Conservation (phyloP, 169 alveolate species). For the Plasmodium sp. region DNA sequence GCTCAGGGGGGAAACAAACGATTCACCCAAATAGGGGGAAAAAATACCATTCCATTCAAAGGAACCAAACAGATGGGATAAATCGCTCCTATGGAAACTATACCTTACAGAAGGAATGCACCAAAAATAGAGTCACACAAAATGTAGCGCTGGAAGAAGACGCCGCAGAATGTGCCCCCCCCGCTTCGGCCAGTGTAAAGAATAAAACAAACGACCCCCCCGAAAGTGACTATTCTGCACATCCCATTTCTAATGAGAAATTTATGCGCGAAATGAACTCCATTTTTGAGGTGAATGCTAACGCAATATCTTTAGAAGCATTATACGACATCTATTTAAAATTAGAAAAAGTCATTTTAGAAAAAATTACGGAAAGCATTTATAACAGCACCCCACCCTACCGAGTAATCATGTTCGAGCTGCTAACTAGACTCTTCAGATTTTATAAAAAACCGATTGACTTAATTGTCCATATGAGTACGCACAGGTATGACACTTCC, state of each 20-base stretch:
- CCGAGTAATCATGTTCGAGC: constrained; percentile 83
- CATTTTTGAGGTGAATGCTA: constrained; percentile 1
- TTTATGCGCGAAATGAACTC: constrained; percentile 2
- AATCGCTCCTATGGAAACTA: not conserved
- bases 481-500: constrained; percentile 71
- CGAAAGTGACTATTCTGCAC: not conserved
- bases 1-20: not conserved
- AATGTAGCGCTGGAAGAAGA: not conserved
- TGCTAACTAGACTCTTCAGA: constrained; percentile 80
- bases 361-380: constrained; percentile 75
- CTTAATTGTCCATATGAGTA: constrained; percentile 51
- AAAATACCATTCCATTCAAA: not conserved
- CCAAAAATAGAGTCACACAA: not conserved
- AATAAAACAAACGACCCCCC: not conserved
- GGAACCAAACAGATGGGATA: not conserved
- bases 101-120: not conserved
- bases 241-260: not conserved
- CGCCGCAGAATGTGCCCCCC: not conserved
- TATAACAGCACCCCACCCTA: constrained; percentile 85
- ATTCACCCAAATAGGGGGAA: not conserved
- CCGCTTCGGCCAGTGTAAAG: not conserved
- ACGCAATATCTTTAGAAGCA: constrained; percentile 33
- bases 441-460: constrained; percentile 72
- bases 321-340: constrained; percentile 78
- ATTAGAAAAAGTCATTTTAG: constrained; percentile 71